Evolutionary conservation across 225 moss, liverwort and hornwort species (phyloP), one percentile per base, ranked within the genome.

Genomic region (Physcomitrellopsis africana): DNA sequence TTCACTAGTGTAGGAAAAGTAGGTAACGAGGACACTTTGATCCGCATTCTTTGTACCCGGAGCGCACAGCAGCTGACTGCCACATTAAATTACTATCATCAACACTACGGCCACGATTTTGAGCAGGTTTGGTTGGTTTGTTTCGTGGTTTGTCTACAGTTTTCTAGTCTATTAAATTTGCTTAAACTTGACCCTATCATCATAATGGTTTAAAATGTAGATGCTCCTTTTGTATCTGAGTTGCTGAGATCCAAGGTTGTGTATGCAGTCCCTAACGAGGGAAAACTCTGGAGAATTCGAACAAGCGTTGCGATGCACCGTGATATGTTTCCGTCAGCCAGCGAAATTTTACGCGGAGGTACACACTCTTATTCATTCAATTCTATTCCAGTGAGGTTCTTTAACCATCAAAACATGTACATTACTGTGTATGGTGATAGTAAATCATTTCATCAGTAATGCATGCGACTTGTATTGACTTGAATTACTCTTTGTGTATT

Each of bases 91-190:
- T 81, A 77, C 63, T 85, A 81, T 58, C 77, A 78, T 14, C 84
- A 85, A 75, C 77, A 75, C 45, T 85, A 85, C 51, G 81, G 84
- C 18, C 84, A 85, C 13, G 81, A 81, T 41, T 86, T 86, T 74
- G 79, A 83, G 60, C 77, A 75, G 78, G 84, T 81, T 60, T 7
- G n/a, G 47, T 22, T 13, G 51, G 37, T n/a, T 11, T 37, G 32
- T 24, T 20, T 18, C 43, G 37, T 67, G 48, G 13, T 17, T 61
- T 11, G 17, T 23, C 60, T 37, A 69, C 32, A 37, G 32, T 64
- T 32, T 41, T 27, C 23, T 60, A 2, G 9, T 16, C 54, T 0
- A 11, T 20, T 49, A 41, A 63, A 54, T 13, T n/a, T 62, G 32
- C 3, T 42, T 11, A 17, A 9, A 43, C n/a, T 15, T 63, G 61